Percentiles rank a stretch among this genome's conserved stretches.
phyloP scores from a whole-genome alignment of 2,329 filamentous ascomycete species.

The Hypoxylon rubiginosum region DNA sequence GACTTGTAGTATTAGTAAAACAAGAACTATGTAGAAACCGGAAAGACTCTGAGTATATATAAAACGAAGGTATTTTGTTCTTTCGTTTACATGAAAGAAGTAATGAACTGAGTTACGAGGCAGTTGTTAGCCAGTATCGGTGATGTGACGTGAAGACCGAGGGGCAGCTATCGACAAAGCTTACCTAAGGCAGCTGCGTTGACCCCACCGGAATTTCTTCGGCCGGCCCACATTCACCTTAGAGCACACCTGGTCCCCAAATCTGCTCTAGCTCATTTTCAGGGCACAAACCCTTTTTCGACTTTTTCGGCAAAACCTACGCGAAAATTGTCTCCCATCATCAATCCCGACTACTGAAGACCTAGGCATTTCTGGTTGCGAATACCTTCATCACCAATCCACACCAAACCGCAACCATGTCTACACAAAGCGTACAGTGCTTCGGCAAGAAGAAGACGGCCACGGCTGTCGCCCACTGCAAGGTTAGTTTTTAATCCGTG shows the following conservation, averaged over 20 bases:
- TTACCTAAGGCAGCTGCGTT: background rate
- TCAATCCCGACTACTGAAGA: slow-evolving; percentile 33
- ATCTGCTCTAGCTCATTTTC: slow-evolving; percentile 42
- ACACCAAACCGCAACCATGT: slow-evolving; percentile 70
- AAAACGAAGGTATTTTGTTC: too few relatives aligned
- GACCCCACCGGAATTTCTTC: slow-evolving; percentile 30
- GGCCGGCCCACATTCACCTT: slow-evolving; percentile 16
- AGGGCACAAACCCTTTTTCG: slow-evolving; percentile 50
- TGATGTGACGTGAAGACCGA: background rate
- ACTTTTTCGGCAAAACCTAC: slow-evolving; percentile 39
- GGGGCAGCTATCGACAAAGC: background rate
- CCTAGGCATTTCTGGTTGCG: slow-evolving; percentile 43
- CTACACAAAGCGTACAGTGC: slow-evolving; percentile 90
- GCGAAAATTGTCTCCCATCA: slow-evolving; percentile 43
- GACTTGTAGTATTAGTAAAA: background rate
- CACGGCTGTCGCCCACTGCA: slow-evolving; percentile 91
- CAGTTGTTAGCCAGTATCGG: too few relatives aligned
- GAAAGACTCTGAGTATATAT: background rate
- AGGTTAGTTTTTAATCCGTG: slow-evolving; percentile 67
- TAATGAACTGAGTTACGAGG: too few relatives aligned
- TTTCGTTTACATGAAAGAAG: too few relatives aligned
- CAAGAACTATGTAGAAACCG: slow-evolving; percentile 1
- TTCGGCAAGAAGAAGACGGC: slow-evolving; percentile 99
- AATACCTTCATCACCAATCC: slow-evolving; percentile 45
- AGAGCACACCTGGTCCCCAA: slow-evolving; percentile 23